Conservation (phyloP, 257 asterid species). For the Eucommia ulmoides region DNA sequence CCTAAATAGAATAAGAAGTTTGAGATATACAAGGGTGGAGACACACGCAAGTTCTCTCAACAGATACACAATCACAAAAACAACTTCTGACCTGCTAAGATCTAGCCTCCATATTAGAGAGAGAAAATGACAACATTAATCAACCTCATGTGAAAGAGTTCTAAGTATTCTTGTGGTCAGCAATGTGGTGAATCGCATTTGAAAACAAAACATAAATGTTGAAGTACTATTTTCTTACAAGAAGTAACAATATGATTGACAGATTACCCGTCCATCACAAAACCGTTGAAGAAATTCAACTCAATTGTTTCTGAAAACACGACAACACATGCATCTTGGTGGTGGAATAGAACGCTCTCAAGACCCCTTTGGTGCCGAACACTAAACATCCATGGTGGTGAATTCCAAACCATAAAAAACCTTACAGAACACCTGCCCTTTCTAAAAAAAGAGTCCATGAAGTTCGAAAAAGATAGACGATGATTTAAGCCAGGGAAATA, state of each 20-base stretch:
- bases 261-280: constrained; percentile 69
- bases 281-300: constrained; percentile 76
- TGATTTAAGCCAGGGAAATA: constrained; percentile 74
- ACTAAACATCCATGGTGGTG: constrained; percentile 92
- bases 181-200: too few relatives aligned
- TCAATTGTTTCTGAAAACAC: constrained; percentile 92
- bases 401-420: constrained; percentile 94
- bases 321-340: constrained; percentile 69
- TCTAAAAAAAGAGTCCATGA: constrained; percentile 71
- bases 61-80: neutral
- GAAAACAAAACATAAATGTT: too few relatives aligned
- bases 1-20: too few relatives aligned
- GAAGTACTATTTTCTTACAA: too few relatives aligned
- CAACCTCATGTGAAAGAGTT: neutral
- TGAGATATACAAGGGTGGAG: neutral
- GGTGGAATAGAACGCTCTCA: constrained; percentile 75
- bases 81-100: neutral
- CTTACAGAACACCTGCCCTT: constrained; percentile 60
- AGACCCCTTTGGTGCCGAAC: constrained; percentile 83
- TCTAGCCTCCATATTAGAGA: neutral
- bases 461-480: constrained; percentile 52
- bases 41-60: neutral
- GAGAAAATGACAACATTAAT: neutral
- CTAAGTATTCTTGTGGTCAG: too few relatives aligned
- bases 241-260: too few relatives aligned